Base-by-base conservation (phyloP, 371 early-diverging fungal genomes). In the Mucor irregularis region DNA sequence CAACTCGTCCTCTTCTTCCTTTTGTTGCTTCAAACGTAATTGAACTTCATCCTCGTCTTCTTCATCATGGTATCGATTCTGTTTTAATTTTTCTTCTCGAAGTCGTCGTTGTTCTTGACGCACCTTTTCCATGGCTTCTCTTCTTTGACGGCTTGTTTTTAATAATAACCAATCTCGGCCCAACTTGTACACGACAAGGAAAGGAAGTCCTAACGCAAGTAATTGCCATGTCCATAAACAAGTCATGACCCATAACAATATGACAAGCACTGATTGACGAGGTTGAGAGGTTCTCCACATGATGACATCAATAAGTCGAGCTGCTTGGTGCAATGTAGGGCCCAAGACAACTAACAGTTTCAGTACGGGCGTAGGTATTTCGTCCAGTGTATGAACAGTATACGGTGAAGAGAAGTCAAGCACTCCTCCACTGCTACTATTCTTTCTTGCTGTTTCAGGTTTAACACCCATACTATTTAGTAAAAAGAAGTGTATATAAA, bases 391-490 rank as follows among this genome's bases (percentile, higher is more conserved):
- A 4, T 62, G 48, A 4, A 68, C 61, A 0, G 60, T 61, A 45
- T 68, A 62, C 9, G 74, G 77, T n/a, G 77, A 77, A 22, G 68
- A 58, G 37, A 71, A 77, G n/a, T n/a, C n/a, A n/a, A n/a, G n/a
- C n/a, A n/a, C n/a, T n/a, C n/a, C n/a, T n/a, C n/a, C n/a, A n/a
- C n/a, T n/a, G n/a, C n/a, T n/a, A n/a, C n/a, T n/a, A n/a, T n/a
- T n/a, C n/a, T n/a, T n/a, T n/a, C n/a, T n/a, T n/a, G n/a, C n/a
- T n/a, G n/a, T n/a, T n/a, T n/a, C n/a, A n/a, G n/a, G n/a, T n/a
- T n/a, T n/a, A n/a, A n/a, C n/a, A n/a, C n/a, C n/a, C n/a, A n/a
- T n/a, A n/a, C n/a, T n/a, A n/a, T n/a, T n/a, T n/a, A n/a, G n/a
- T n/a, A n/a, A n/a, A n/a, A n/a, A n/a, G n/a, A n/a, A n/a, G n/a